A percentile compares a stretch with the other conserved stretches of the same genome.
Evolutionary conservation across 2,329 filamentous ascomycete genomes (phyloP).

Genomic region (Sclerotinia subarctica): DNA sequence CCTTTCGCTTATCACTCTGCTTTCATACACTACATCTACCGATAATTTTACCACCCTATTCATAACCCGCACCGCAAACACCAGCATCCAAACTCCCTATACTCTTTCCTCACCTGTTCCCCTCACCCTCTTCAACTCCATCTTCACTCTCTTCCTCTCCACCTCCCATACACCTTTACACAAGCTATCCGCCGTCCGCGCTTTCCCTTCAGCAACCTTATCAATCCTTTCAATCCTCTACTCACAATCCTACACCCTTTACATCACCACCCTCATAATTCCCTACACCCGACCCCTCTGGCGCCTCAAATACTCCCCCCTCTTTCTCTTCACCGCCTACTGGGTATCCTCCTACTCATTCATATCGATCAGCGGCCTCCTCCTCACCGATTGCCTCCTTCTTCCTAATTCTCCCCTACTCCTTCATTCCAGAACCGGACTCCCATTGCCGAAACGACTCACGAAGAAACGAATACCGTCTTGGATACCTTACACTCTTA

Average conservation of each 20-base stretch:
- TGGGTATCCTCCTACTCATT: constrained; percentile 49
- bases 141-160: constrained; percentile 48
- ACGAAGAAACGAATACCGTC: constrained; percentile 28
- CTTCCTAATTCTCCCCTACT: constrained; percentile 42
- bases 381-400: constrained; percentile 42
- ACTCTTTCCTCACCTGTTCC: constrained; percentile 38
- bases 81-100: constrained; percentile 39
- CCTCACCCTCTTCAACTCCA: constrained; percentile 45
- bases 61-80: constrained; percentile 40
- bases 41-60: constrained; percentile 41
- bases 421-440: constrained; percentile 30
- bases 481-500: constrained; percentile 38
- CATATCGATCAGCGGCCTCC: constrained; percentile 45
- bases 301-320: constrained; percentile 23
- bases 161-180: constrained; percentile 38
- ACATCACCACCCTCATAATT: constrained; percentile 47
- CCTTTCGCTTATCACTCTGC: constrained; percentile 41
- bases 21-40: constrained; percentile 38
- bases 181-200: constrained; percentile 42
- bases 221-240: constrained; percentile 47
- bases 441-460: constrained; percentile 24
- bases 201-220: constrained; percentile 46
- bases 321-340: constrained; percentile 45
- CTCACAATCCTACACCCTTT: constrained; percentile 47
- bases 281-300: constrained; percentile 32